A percentile compares a stretch with the other conserved stretches of the same genome.
These are phyloP conservation scores for Aspergillus sclerotioniger DNA, from an alignment of 495 filamentous ascomycete species.

Conservation along the genomic window DNA sequence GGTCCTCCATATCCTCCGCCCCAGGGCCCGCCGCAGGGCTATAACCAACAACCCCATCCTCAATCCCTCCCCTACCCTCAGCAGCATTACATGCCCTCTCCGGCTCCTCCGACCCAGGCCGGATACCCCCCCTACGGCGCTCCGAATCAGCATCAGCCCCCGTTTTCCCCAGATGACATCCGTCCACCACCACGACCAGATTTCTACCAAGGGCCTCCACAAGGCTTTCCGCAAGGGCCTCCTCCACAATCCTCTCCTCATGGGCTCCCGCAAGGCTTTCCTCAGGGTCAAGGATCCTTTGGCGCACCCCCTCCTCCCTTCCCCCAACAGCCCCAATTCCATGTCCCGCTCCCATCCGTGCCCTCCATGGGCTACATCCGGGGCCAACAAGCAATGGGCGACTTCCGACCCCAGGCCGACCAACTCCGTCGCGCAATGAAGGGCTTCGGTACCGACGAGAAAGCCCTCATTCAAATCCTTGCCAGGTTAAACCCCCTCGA, in stretches of 20 bases:
- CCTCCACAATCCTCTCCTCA: constrained; percentile 23
- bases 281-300: constrained; percentile 37
- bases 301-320: constrained; percentile 36
- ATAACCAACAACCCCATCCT: background rate
- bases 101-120: constrained; percentile 32
- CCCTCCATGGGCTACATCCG: constrained; percentile 63
- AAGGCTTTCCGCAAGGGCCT: too few relatives aligned
- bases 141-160: constrained; percentile 8
- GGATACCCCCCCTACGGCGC: constrained; percentile 3
- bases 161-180: constrained; percentile 1
- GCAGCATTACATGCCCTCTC: constrained; percentile 12
- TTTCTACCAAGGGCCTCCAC: background rate
- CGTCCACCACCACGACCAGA: background rate
- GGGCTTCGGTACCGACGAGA: constrained; percentile 86
- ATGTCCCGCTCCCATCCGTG: constrained; percentile 41
- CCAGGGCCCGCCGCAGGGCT: constrained; percentile 22
- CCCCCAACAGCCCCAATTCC: constrained; percentile 19
- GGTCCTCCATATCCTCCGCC: constrained; percentile 10
- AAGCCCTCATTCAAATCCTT: constrained; percentile 63
- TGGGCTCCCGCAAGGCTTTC: constrained; percentile 24
- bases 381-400: constrained; percentile 60
- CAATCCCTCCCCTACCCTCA: background rate
- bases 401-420: constrained; percentile 64
- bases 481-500: constrained; percentile 68
- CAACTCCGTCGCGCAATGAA: constrained; percentile 80